Evolutionary conservation across 306 rosid genomes (phyloP), one percentile per base, ranked within the genome.

Genomic region (Gillenia trifoliata): DNA sequence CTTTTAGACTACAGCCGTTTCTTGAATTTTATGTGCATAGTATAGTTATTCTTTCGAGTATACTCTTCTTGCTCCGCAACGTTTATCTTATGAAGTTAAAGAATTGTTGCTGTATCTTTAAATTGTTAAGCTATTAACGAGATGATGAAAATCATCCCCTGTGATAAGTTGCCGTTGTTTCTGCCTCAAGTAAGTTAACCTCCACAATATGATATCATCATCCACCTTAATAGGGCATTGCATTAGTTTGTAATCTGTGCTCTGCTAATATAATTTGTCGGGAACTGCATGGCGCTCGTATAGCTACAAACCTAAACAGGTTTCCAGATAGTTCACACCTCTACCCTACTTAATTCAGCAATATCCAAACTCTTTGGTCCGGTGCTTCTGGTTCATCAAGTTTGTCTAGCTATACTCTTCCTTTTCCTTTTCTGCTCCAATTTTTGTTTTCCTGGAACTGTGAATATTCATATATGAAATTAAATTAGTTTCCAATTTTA

Each of bases 401-500:
- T 52, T 50, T 52, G 3, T 30, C 20, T 33, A n/a, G 64, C 33
- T 22, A 54, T n/a, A 12, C 54, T 55, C 63, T 25, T 10, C n/a
- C 16, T 70, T 70, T 36, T 33, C 22, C 30, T 33, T n/a, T 23
- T 70, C 9, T 71, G 33, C 50, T 34, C 40, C 75, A 15, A 47
- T 47, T 47, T 47, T 47, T 47, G 20, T 25, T 62, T 65, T 70
- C 17, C 52, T 11, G 73, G 55, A 41, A 49, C 63, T 66, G 60
- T 68, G 19, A 56, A 61, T 50, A 28, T 62, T 72, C 11, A 36
- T 20, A 49, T 62, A 26, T 67, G 71, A 71, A 63, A 76, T 30
- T 52, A 36, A 63, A 62, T 64, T 70, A 64, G 71, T 71, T 66
- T 30, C 11, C 64, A 43, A 65, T 69, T 66, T 83, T 36, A 52